Evolutionary conservation across 2,329 filamentous ascomycete genomes (phyloP).

Genomic region (Aspergillus sp.): DNA sequence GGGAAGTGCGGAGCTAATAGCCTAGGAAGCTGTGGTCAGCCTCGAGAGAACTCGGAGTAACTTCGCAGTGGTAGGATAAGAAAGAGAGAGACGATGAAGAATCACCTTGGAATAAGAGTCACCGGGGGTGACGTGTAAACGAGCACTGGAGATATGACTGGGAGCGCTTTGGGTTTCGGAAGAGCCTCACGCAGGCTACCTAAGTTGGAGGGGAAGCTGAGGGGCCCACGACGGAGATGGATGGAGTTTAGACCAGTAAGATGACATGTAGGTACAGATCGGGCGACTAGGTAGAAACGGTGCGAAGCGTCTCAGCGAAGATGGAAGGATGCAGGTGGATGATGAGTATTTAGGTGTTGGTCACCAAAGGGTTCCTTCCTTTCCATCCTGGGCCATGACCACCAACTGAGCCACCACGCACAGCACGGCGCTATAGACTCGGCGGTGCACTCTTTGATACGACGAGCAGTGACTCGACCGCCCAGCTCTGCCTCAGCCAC

Average conservation of each 20-base stretch:
- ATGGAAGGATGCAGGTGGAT: not conserved
- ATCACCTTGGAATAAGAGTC: not conserved
- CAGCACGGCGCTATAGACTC: not conserved
- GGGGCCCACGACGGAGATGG: not conserved
- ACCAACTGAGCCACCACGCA: not conserved
- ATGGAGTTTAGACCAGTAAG: not conserved
- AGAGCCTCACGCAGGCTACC: constrained; percentile 10
- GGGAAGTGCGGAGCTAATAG: not conserved
- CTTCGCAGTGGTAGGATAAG: not conserved
- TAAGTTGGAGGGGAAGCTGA: constrained; percentile 8
- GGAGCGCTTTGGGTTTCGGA: constrained; percentile 6
- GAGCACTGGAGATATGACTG: constrained; percentile 3
- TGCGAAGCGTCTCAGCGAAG: not conserved
- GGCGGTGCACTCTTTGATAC: constrained; percentile 1
- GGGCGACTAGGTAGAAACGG: not conserved
- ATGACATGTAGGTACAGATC: not conserved
- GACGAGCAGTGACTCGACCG: not conserved
- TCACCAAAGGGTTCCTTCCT: not conserved
- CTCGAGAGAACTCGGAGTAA: not conserved
- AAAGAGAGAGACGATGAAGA: not conserved
- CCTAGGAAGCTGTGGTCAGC: not conserved
- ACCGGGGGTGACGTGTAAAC: constrained; percentile 4
- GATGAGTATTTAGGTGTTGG: not conserved
- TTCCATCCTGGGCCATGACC: not conserved
- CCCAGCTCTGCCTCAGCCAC: not conserved